A percentile compares a stretch with the other conserved stretches of the same genome.
These are phyloP conservation scores for Colletotrichum chlorophyti DNA, from an alignment of 2,329 filamentous ascomycete genomes.

Conservation along the genomic window DNA sequence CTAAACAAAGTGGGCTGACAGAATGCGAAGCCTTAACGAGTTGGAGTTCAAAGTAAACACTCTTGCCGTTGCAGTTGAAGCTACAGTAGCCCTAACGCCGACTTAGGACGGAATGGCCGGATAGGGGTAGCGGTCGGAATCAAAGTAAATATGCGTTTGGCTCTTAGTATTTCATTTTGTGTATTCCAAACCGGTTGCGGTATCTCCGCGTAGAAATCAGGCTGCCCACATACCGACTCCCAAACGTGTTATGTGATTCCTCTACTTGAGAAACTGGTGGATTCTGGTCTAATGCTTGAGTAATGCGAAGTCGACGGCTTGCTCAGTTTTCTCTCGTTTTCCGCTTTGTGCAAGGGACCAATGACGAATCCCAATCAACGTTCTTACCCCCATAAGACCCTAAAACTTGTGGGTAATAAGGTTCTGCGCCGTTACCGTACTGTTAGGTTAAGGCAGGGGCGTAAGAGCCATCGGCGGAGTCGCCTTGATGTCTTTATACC, in stretches of 20 bases:
- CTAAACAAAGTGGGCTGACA: background rate
- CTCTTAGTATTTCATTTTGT: background rate
- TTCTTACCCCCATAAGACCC: background rate
- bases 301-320: background rate
- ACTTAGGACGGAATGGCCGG: background rate
- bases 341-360: background rate
- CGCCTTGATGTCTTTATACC: background rate
- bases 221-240: background rate
- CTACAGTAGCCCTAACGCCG: background rate
- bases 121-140: background rate
- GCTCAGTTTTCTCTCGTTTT: background rate
- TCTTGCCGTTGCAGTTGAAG: background rate
- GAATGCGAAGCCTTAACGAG: background rate
- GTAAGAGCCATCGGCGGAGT: background rate
- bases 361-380: background rate
- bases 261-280: background rate
- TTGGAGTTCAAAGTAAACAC: background rate
- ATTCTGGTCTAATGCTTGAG: background rate
- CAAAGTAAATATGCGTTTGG: background rate
- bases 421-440: background rate
- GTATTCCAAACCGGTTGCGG: background rate
- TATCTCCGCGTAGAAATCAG: background rate
- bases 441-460: background rate
- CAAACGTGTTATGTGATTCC: background rate
- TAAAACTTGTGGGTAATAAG: background rate